Evolutionary conservation across 208 protist species (phyloP), one percentile per base, ranked within the genome.

Genomic region (Trypanosomatidae sp.): DNA sequence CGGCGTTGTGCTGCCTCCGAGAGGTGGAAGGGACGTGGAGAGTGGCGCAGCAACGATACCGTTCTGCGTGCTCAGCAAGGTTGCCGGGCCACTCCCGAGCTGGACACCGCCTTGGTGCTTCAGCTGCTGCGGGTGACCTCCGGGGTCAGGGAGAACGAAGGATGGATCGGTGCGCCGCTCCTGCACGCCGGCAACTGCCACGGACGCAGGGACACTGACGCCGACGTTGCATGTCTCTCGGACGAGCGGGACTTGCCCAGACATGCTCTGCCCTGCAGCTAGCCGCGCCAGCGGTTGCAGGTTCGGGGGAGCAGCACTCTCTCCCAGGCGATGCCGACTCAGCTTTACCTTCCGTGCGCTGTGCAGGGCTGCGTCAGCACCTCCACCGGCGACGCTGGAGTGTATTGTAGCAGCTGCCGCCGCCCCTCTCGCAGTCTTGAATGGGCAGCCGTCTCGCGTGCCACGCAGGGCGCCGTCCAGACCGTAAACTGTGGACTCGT

Each of bases 401-500:
- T 9, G 13, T 33, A 28, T 55, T 12, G 46, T n/a, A 36, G 44
- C 17, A 5, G 9, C 62, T 33, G 62, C 41, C 4, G 19, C 25
- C 19, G 55, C 25, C 25, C 28, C 25, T 22, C 62, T 50, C 62
- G 41, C 12, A 28, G 62, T 4, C 62, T 36, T 66, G 22, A 25
- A 49, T 49, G n/a, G 41, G 10, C 9, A 30, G n/a, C 41, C 53
- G 33, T 3, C 53, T 25, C 3, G 25, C 41, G 41, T 6, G 41
- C 62, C 62, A 41, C 62, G 36, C 62, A 69, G 66, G 13, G 53
- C 39, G 19, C 52, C 10, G 33, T 49, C 36, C 67, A 71, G 53
- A 36, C 67, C 67, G 36, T 71, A 71, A 33, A 71, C 1, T 5
- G 9, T 39, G 30, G 36, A 62, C 67, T 71, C 52, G 52, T 60